phyloP scores from a whole-genome alignment of 2,329 filamentous ascomycete genomes.

The Endothia cerciana region DNA sequence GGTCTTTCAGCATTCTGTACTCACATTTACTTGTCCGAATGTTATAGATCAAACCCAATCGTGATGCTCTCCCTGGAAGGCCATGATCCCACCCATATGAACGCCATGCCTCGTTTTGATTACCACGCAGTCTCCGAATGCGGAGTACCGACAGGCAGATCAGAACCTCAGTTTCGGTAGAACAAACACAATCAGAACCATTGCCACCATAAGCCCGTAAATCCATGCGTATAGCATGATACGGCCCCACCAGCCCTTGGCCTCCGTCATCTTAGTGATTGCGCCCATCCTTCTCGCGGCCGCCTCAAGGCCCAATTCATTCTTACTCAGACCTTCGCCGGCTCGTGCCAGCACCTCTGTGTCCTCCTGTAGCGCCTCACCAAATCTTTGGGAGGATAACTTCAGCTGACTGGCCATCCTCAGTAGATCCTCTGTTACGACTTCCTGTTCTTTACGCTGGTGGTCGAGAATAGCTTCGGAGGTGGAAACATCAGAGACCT shows the following conservation, averaged over 20 bases:
- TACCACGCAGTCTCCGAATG: neutral
- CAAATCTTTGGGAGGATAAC: constrained; percentile 72
- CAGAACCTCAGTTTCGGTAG: constrained; percentile 87
- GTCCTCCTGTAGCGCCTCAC: constrained; percentile 69
- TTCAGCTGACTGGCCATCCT: constrained; percentile 80
- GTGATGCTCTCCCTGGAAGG: neutral
- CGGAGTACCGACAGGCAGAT: constrained; percentile 28
- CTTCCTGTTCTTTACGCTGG: constrained; percentile 81
- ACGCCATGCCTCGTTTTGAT: neutral
- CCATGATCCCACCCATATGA: neutral
- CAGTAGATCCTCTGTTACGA: constrained; percentile 79
- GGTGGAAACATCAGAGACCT: constrained; percentile 46
- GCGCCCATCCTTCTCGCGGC: constrained; percentile 78
- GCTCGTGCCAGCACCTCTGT: constrained; percentile 74
- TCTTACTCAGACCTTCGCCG: constrained; percentile 76
- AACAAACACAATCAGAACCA: constrained; percentile 81
- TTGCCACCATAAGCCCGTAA: constrained; percentile 76
- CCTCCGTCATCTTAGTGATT: constrained; percentile 80
- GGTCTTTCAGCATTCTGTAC: neutral
- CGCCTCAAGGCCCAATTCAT: constrained; percentile 73
- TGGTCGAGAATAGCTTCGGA: constrained; percentile 75
- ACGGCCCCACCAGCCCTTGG: constrained; percentile 83
- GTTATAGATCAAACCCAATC: neutral
- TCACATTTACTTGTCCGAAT: neutral
- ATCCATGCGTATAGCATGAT: constrained; percentile 86